Evolutionary conservation across 2,329 filamentous ascomycete genomes (phyloP).

Genomic region (Trichoderma sp.): DNA sequence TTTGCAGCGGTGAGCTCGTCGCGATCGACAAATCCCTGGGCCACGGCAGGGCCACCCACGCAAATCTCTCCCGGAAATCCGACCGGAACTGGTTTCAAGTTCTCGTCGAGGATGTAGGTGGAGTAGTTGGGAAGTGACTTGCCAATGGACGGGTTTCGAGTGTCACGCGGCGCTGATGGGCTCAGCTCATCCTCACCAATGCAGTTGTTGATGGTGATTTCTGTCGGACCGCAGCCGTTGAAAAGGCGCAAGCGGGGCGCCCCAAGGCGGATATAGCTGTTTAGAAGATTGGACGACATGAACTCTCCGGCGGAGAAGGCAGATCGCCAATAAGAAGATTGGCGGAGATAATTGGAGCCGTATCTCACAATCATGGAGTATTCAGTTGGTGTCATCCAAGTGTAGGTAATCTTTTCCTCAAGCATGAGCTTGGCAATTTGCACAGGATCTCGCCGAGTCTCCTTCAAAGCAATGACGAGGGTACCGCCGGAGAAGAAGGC

Average conservation of each 20-base stretch:
- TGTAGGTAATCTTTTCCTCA: conserved; percentile 33
- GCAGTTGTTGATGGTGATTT: conserved; percentile 24
- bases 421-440: conserved; percentile 35
- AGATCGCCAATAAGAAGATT: background rate
- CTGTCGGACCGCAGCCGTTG: conserved; percentile 37
- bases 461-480: conserved; percentile 27
- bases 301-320: background rate
- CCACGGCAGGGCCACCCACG: conserved; percentile 43
- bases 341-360: background rate
- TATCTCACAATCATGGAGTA: background rate
- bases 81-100: conserved; percentile 21
- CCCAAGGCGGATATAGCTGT: background rate
- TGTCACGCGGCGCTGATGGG: background rate
- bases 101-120: conserved; percentile 45
- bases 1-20: conserved; percentile 22
- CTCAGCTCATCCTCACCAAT: background rate
- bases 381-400: conserved; percentile 24
- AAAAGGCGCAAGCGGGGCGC: conserved; percentile 21
- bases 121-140: conserved; percentile 35
- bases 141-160: background rate
- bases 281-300: background rate
- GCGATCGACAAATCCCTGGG: conserved; percentile 42
- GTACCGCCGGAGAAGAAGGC: conserved; percentile 40
- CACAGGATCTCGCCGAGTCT: conserved; percentile 23
- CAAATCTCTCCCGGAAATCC: conserved; percentile 29